Evolutionary conservation across 2,329 filamentous ascomycete species (phyloP).

Genomic region (Cladophialophora exuberans): DNA sequence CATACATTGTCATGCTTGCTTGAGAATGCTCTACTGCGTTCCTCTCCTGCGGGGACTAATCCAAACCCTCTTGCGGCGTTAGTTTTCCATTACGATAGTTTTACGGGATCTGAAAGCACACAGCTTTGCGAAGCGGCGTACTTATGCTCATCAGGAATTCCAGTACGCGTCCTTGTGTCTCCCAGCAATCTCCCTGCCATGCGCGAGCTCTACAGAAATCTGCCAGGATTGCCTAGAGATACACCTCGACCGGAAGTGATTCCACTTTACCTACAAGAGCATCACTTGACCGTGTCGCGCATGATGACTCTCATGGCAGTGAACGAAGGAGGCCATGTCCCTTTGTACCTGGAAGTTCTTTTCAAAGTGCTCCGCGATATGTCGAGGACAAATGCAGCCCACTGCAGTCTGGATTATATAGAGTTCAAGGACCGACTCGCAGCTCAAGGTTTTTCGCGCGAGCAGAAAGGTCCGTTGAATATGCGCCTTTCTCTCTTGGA

Average conservation of each 20-base stretch:
- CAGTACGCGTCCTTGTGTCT: conserved; percentile 57
- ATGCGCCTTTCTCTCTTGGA: conserved; percentile 66
- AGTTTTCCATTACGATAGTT: conserved; percentile 68
- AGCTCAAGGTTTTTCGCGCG: conserved; percentile 45
- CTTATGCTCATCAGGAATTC: conserved; percentile 52
- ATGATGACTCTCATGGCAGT: conserved; percentile 62
- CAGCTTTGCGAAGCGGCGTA: conserved; percentile 60
- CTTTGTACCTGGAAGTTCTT: conserved; percentile 57
- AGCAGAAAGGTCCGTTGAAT: conserved; percentile 59
- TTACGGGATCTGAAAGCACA: conserved; percentile 44
- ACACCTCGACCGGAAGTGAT: conserved; percentile 46
- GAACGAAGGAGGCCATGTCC: conserved; percentile 43
- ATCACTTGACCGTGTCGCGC: conserved; percentile 55
- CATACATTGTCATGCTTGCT: conserved; percentile 63
- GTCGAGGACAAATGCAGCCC: conserved; percentile 44
- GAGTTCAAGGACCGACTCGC: conserved; percentile 46
- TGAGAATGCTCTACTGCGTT: conserved; percentile 44
- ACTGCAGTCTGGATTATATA: conserved; percentile 48
- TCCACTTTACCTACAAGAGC: conserved; percentile 51
- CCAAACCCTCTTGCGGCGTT: conserved; percentile 60
- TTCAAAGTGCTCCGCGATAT: conserved; percentile 56
- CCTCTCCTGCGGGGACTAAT: conserved; percentile 59
- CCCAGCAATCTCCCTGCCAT: conserved; percentile 52
- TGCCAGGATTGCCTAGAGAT: conserved; percentile 39
- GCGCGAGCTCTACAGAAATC: conserved; percentile 44